phyloP scores from a whole-genome alignment of 2,329 filamentous ascomycete species.

The Waltergamsia citrina region DNA sequence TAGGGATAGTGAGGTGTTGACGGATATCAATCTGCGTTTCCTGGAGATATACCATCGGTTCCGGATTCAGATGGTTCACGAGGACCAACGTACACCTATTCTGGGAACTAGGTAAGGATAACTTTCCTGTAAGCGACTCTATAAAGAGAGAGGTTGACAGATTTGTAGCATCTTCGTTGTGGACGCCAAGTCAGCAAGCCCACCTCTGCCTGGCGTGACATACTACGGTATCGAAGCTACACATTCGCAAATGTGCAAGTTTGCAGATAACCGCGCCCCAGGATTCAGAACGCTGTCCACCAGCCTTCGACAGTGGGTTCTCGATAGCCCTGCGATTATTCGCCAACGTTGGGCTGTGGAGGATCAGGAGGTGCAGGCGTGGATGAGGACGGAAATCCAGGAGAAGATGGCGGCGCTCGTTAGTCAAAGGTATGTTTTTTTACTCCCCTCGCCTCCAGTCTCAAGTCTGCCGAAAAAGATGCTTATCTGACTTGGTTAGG shows the following conservation, averaged over 20 bases:
- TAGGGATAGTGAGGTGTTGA: slow-evolving; percentile 62
- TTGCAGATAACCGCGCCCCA: slow-evolving; percentile 51
- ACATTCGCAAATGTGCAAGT: slow-evolving; percentile 68
- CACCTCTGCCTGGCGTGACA: slow-evolving; percentile 58
- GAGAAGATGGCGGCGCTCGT: slow-evolving; percentile 27
- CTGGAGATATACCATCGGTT: slow-evolving; percentile 62
- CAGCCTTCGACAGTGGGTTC: slow-evolving; percentile 40
- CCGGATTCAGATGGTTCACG: slow-evolving; percentile 68
- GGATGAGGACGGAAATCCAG: slow-evolving; percentile 32
- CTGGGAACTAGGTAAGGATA: slow-evolving; percentile 45
- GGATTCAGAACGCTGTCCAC: slow-evolving; percentile 49
- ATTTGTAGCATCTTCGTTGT: slow-evolving; percentile 47
- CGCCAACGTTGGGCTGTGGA: slow-evolving; percentile 51
- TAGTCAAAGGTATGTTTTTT: too few species aligned
- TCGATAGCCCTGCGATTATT: slow-evolving; percentile 44
- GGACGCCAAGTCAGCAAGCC: slow-evolving; percentile 59
- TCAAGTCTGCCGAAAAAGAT: not conserved
- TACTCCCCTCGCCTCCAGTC: not conserved
- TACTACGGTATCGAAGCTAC: slow-evolving; percentile 65
- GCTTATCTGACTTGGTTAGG: too few species aligned
- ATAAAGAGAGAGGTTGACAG: too few species aligned
- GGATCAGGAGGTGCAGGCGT: slow-evolving; percentile 37
- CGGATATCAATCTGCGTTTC: slow-evolving; percentile 67
- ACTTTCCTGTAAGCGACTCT: too few species aligned
- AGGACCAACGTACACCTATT: slow-evolving; percentile 62